phyloP scores from a whole-genome alignment of 2,329 filamentous ascomycete species.

The Dactylellina drechsleri region DNA sequence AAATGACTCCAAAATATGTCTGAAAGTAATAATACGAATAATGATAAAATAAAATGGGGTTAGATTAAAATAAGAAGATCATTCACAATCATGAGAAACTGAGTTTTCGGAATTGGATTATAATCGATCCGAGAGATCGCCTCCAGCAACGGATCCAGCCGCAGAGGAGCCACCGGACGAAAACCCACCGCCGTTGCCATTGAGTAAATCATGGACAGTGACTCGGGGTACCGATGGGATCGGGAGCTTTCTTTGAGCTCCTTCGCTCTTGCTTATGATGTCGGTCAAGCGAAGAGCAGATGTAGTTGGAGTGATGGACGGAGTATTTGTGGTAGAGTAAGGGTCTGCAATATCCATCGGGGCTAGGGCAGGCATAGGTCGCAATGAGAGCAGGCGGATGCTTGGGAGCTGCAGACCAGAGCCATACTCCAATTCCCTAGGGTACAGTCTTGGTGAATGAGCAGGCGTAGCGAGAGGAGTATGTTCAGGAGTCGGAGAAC shows the following conservation, averaged over 20 bases:
- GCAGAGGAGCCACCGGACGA: slow-evolving; percentile 80
- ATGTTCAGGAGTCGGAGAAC: slow-evolving; percentile 94
- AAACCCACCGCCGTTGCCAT: slow-evolving; percentile 68
- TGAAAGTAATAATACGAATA: too few relatives aligned
- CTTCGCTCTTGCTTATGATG: slow-evolving; percentile 89
- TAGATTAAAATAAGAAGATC: too few relatives aligned
- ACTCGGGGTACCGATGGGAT: slow-evolving; percentile 92
- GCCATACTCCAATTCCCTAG: slow-evolving; percentile 68
- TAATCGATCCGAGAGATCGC: slow-evolving; percentile 72
- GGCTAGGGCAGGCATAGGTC: slow-evolving; percentile 73
- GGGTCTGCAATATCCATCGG: slow-evolving; percentile 70
- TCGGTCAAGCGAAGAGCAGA: slow-evolving; percentile 85
- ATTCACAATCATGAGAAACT: slow-evolving; percentile 6
- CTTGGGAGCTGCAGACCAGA: slow-evolving; percentile 84
- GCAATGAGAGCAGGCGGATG: slow-evolving; percentile 77
- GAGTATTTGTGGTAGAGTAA: slow-evolving; percentile 56
- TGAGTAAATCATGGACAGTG: slow-evolving; percentile 83
- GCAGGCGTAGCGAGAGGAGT: slow-evolving; percentile 98
- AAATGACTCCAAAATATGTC: too few relatives aligned
- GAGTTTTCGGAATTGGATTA: slow-evolving; percentile 54
- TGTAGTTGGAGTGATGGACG: slow-evolving; percentile 58
- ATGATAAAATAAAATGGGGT: too few relatives aligned
- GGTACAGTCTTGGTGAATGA: slow-evolving; percentile 82
- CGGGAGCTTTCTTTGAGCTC: slow-evolving; percentile 87
- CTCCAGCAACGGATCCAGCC: slow-evolving; percentile 79